phyloP scores from a whole-genome alignment of 495 filamentous ascomycete genomes.

The Alectoria sarmentosa region DNA sequence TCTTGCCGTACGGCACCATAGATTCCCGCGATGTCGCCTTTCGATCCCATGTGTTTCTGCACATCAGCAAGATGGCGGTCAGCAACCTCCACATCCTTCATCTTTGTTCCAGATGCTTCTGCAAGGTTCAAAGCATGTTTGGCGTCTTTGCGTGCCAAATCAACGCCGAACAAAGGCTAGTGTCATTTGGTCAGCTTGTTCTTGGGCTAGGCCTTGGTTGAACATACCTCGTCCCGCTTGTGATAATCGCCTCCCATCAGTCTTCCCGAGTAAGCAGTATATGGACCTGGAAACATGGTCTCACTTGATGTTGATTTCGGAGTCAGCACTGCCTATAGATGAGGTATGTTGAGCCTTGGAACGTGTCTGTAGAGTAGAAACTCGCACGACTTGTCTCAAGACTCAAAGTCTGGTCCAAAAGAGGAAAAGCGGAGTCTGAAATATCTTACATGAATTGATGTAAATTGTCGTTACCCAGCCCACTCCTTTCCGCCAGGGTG shows the following conservation, averaged over 20 bases:
- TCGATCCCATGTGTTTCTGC: conserved; percentile 63
- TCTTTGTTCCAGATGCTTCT: conserved; percentile 48
- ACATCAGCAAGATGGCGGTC: conserved; percentile 62
- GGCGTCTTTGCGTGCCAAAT: conserved; percentile 80
- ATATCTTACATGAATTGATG: conserved; percentile 66
- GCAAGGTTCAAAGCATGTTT: conserved; percentile 67
- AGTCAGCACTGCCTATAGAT: too few relatives aligned
- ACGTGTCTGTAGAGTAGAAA: too few relatives aligned
- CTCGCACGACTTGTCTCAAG: too few relatives aligned
- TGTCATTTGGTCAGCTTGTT: conserved; percentile 21
- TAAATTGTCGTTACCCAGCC: conserved; percentile 62
- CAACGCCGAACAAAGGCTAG: conserved; percentile 77
- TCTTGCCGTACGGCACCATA: conserved; percentile 70
- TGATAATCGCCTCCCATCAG: conserved; percentile 72
- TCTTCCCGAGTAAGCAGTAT: conserved; percentile 62
- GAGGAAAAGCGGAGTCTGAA: too few relatives aligned
- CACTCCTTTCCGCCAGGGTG: conserved; percentile 71
- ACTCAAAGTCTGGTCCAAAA: too few relatives aligned
- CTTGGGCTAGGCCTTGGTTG: not conserved
- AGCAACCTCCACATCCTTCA: conserved; percentile 59
- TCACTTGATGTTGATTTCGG: too few relatives aligned
- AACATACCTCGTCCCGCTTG: conserved; percentile 44
- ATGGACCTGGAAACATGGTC: conserved; percentile 48
- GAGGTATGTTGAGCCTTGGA: too few relatives aligned
- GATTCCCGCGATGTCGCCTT: conserved; percentile 77